Evolutionary conservation across 2,329 filamentous ascomycete genomes (phyloP), one percentile per base, ranked within the genome.

Genomic region (Sarocladium brachiariae): DNA sequence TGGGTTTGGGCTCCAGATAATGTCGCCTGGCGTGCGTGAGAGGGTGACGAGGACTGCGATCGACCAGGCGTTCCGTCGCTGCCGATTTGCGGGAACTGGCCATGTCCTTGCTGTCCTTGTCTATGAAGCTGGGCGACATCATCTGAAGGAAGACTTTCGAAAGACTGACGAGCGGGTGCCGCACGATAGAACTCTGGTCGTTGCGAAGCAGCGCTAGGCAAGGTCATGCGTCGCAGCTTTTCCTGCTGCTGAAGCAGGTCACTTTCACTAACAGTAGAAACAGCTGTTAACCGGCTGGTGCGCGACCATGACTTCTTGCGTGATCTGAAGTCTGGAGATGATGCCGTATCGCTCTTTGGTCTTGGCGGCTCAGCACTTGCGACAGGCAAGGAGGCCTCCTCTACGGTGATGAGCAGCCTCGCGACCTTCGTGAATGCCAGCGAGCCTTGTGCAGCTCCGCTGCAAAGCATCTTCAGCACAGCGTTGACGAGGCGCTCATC

Each of bases 401-500:
- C 70, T 13, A 80, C 59, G 18, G 68, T 61, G 27, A 78, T 61
- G 24, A 82, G 68, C 58, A 72, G 65, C 49, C 66, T 67, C 2
- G 80, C 77, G 33, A 83, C 70, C 41, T 73, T 73, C 61, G 76
- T 77, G 50, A 84, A 71, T 52, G 83, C 77, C 18, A 71, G 66
- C 16, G 71, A 73, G 3, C 77, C 77, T 6, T 78, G 70, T 1
- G 78, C 78, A 56, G 76, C 75, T 34, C 65, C 65, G 55, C 70
- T 74, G 49, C 39, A 25, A 18, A 83, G 67, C 21, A 74, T 73
- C 54, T 71, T 72, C 55, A 92, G 77, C 31, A 84, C 78, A 27
- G 76, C 73, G 53, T 86, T 83, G 34, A 93, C 74, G 14, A 93
- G 76, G 53, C 85, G 87, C 65, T 91, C 87, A 54, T 82, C 83